Evolutionary conservation across 495 filamentous ascomycete species (phyloP).

Genomic region (Apiosordaria backusii): DNA sequence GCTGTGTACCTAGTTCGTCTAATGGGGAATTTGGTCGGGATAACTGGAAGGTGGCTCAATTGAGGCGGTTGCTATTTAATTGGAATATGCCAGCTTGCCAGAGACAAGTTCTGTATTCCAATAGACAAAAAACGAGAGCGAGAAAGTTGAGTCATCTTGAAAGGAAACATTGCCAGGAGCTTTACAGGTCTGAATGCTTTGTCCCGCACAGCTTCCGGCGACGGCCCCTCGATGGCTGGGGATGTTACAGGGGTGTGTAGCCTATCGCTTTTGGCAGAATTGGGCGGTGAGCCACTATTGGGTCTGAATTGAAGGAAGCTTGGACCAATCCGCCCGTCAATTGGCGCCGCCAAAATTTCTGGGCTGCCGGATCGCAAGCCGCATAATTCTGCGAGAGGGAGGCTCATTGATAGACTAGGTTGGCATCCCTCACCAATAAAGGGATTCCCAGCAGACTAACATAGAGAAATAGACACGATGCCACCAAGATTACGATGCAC

Average conservation of each 20-base stretch:
- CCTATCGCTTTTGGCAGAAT: slow-evolving; percentile 25
- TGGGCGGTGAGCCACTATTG: slow-evolving; percentile 20
- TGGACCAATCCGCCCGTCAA: slow-evolving; percentile 5
- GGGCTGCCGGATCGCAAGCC: slow-evolving; percentile 11
- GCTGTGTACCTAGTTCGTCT: not conserved
- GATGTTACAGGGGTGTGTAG: not conserved
- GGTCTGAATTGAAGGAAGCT: not conserved
- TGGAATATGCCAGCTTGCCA: slow-evolving; percentile 4
- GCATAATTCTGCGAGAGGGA: slow-evolving; percentile 3
- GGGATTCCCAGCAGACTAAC: slow-evolving; percentile 1
- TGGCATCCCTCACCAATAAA: slow-evolving; percentile 5
- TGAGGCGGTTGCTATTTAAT: slow-evolving; percentile 1
- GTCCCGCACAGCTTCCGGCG: slow-evolving; percentile 11
- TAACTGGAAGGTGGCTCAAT: not conserved
- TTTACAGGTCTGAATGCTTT: slow-evolving; percentile 9
- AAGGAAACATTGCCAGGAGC: slow-evolving; percentile 3
- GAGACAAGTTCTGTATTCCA: not conserved
- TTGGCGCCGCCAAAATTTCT: slow-evolving; percentile 34
- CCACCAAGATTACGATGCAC: slow-evolving; percentile 34
- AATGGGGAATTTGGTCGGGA: not conserved
- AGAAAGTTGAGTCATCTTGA: slow-evolving; percentile 29
- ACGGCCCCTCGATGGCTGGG: slow-evolving; percentile 28
- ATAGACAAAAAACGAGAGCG: not conserved
- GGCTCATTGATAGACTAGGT: slow-evolving; percentile 9
- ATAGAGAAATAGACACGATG: slow-evolving; percentile 17